phyloP scores from a whole-genome alignment of 805 yeast genomes.

The Komagataella kurtzmanii region DNA sequence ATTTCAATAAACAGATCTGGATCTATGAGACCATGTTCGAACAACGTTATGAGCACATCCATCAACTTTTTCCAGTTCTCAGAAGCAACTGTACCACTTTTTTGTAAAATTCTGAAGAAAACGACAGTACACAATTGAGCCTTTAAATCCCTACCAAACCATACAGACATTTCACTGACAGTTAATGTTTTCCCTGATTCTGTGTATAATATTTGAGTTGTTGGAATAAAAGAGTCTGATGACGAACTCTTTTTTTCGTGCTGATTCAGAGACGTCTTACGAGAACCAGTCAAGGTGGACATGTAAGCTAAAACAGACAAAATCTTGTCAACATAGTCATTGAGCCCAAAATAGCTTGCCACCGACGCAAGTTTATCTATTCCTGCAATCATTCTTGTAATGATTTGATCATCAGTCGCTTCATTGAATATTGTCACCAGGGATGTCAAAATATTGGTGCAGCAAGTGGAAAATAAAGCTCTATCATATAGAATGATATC shows the following conservation, averaged over 20 bases:
- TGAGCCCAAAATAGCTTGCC: constrained; percentile 50
- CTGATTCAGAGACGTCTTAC: constrained; percentile 10
- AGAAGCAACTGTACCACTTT: constrained; percentile 36
- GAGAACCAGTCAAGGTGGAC: constrained; percentile 45
- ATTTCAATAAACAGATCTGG: constrained; percentile 55
- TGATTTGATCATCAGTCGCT: constrained; percentile 83
- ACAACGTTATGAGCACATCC: constrained; percentile 47
- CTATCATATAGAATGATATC: constrained; percentile 47
- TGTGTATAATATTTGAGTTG: constrained; percentile 34
- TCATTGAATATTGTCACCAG: constrained; percentile 69
- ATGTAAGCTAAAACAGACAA: constrained; percentile 54
- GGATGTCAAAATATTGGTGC: constrained; percentile 56
- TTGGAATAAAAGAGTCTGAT: constrained; percentile 26
- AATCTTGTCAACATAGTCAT: constrained; percentile 48
- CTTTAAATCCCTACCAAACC: constrained; percentile 82
- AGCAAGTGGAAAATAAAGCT: constrained; percentile 51
- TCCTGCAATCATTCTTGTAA: constrained; percentile 76
- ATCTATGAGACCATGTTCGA: constrained; percentile 57
- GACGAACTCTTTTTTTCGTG: constrained; percentile 14
- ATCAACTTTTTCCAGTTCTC: constrained; percentile 46
- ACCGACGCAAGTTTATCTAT: constrained; percentile 76
- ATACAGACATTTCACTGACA: constrained; percentile 70
- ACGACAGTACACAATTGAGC: constrained; percentile 86
- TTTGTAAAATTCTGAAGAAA: constrained; percentile 61
- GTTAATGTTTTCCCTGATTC: constrained; percentile 45